Evolutionary conservation across 148 eudicot genomes (phyloP).

Genomic region (Heliamphora exappendiculata): DNA sequence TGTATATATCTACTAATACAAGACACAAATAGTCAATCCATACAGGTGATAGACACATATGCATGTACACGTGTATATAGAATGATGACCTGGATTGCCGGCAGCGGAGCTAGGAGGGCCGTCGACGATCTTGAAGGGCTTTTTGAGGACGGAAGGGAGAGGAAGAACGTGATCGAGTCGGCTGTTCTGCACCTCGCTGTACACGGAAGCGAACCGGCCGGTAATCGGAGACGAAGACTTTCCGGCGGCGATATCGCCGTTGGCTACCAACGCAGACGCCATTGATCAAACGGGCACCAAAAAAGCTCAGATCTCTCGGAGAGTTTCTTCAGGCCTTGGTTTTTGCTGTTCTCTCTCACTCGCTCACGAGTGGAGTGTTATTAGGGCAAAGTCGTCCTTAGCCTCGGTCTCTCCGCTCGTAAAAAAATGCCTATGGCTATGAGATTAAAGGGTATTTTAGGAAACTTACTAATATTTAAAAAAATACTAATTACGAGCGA

Average conservation of each 20-base stretch:
- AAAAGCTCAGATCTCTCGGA: slow-evolving; percentile 18
- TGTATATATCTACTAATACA: not conserved
- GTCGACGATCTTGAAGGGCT: slow-evolving; percentile 53
- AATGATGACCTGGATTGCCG: slow-evolving; percentile 69
- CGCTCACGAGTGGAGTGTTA: not conserved
- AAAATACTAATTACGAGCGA: too few species aligned
- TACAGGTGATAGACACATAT: not conserved
- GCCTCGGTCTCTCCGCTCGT: slow-evolving; percentile 24
- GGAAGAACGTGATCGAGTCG: slow-evolving; percentile 78
- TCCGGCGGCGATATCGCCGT: slow-evolving; percentile 29
- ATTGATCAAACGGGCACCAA: slow-evolving; percentile 22
- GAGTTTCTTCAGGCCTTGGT: slow-evolving; percentile 1
- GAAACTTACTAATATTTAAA: not conserved
- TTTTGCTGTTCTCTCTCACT: not conserved
- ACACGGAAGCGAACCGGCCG: slow-evolving; percentile 54
- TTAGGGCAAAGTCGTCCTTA: slow-evolving; percentile 19
- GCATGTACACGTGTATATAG: not conserved
- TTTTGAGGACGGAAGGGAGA: slow-evolving; percentile 64
- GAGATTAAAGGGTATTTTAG: not conserved
- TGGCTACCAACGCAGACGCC: slow-evolving; percentile 49
- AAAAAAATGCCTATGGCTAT: not conserved
- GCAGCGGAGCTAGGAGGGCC: slow-evolving; percentile 95
- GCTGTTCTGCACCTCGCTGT: slow-evolving; percentile 89
- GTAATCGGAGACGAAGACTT: slow-evolving; percentile 19
- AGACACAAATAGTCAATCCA: not conserved